phyloP scores from a whole-genome alignment of 345 rosid genomes.

The Pistacia atlantica region DNA sequence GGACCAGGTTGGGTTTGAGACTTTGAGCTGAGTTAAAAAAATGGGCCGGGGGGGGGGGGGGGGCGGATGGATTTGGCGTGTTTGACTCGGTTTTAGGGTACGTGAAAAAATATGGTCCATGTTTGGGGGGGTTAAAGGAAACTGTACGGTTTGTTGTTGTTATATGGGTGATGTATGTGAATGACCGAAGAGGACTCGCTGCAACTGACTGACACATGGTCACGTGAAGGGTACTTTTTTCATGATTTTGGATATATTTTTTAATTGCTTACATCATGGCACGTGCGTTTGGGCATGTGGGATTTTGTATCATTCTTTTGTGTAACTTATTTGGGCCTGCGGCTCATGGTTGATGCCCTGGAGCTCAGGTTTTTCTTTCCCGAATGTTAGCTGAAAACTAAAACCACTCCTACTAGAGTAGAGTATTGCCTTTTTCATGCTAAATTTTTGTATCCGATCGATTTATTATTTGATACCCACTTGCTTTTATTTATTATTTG shows the following conservation, averaged over 20 bases:
- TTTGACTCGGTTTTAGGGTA: slow-evolving; percentile 30
- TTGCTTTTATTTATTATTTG: neutral
- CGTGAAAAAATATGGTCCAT: neutral
- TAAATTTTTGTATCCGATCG: neutral
- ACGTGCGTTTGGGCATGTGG: slow-evolving; percentile 18
- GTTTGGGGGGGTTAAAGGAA: slow-evolving; percentile 3
- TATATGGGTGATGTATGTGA: slow-evolving; percentile 12
- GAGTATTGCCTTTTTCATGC: neutral
- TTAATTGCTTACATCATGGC: neutral
- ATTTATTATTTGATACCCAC: neutral
- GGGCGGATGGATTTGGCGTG: slow-evolving; percentile 19
- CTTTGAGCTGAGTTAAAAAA: neutral
- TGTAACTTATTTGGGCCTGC: neutral
- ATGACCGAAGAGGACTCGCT: slow-evolving; percentile 11
- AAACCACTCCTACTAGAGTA: too few relatives aligned
- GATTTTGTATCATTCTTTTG: neutral
- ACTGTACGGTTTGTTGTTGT: slow-evolving; percentile 4
- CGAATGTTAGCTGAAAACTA: too few relatives aligned
- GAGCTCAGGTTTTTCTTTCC: neutral
- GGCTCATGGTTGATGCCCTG: neutral
- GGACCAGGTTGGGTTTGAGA: slow-evolving; percentile 20
- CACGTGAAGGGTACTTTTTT: slow-evolving; percentile 28
- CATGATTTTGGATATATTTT: slow-evolving; percentile 1
- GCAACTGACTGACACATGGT: slow-evolving; percentile 26
- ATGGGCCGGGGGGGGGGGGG: neutral